Percentiles rank a stretch among this genome's conserved stretches.
Conservation (phyloP, 352 stramenopile species). For the Phytophthora europaea region DNA sequence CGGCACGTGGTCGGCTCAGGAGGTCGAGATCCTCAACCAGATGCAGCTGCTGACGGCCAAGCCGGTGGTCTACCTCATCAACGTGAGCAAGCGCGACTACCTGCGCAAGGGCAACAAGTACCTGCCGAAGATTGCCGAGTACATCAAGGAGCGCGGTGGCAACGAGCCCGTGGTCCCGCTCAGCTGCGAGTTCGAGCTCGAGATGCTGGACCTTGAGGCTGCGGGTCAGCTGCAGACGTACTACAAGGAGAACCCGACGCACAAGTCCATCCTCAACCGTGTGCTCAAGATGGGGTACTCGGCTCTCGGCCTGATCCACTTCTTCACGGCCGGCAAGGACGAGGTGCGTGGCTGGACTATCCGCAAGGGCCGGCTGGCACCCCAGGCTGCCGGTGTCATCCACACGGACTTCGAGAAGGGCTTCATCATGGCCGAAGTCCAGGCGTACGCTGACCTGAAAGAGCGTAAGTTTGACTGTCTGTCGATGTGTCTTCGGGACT, state of each 20-base stretch:
- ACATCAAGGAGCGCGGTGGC: conserved; percentile 96
- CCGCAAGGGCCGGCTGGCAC: conserved; percentile 96
- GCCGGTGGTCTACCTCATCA: conserved; percentile 99
- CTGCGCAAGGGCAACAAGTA: conserved; percentile 99
- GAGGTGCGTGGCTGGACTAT: conserved; percentile 99
- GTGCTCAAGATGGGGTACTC: conserved; percentile 99
- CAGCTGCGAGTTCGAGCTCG: conserved; percentile 98
- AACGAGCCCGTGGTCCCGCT: conserved; percentile 98
- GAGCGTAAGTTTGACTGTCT: conserved; percentile 69
- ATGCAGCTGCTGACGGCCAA: conserved; percentile 95
- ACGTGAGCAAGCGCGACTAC: conserved; percentile 99
- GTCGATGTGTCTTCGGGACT: neutral
- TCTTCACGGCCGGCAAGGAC: conserved; percentile 99
- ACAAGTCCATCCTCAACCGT: conserved; percentile 95
- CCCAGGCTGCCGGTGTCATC: conserved; percentile 99
- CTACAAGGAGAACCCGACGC: conserved; percentile 85
- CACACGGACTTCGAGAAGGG: conserved; percentile 99
- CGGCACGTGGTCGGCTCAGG: conserved; percentile 88
- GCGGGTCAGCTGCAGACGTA: conserved; percentile 68
- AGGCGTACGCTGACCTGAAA: conserved; percentile 91
- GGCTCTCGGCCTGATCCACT: conserved; percentile 98
- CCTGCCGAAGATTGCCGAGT: conserved; percentile 98
- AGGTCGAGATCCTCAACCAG: conserved; percentile 94
- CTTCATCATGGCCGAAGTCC: conserved; percentile 98
- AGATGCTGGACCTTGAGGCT: conserved; percentile 88